Evolutionary conservation across 2,329 filamentous ascomycete genomes (phyloP).

Genomic region (Dothidotthia symphoricarpi): DNA sequence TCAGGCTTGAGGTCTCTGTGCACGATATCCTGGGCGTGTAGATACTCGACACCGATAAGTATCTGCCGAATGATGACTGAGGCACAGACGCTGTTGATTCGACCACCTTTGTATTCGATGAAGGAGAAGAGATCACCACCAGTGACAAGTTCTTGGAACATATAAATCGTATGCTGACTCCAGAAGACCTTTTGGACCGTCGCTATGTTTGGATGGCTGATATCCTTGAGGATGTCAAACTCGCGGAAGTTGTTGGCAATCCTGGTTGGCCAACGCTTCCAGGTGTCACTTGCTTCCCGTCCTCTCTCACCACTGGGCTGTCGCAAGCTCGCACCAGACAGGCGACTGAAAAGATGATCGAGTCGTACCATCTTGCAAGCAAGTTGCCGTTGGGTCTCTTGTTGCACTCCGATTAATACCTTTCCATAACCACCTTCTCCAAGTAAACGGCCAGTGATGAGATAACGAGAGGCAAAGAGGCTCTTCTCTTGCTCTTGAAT

Average conservation of each 20-base stretch:
- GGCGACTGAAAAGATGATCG: constrained; percentile 20
- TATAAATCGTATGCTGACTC: constrained; percentile 55
- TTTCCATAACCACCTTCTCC: constrained; percentile 55
- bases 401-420: constrained; percentile 57
- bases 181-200: constrained; percentile 56
- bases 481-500: constrained; percentile 40
- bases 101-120: constrained; percentile 50
- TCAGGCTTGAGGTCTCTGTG: constrained; percentile 65
- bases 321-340: constrained; percentile 7
- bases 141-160: constrained; percentile 60
- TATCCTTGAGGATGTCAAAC: constrained; percentile 50
- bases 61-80: constrained; percentile 58
- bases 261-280: constrained; percentile 23
- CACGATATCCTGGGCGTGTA: constrained; percentile 56
- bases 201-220: constrained; percentile 62
- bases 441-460: constrained; percentile 51
- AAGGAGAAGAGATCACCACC: constrained; percentile 63
- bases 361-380: constrained; percentile 68
- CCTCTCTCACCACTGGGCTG: constrained; percentile 3
- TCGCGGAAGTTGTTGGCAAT: constrained; percentile 41
- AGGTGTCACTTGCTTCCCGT: constrained; percentile 2
- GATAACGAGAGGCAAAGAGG: constrained; percentile 50
- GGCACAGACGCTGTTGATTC: constrained; percentile 51
- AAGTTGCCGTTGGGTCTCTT: constrained; percentile 56
- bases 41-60: constrained; percentile 57